Evolutionary conservation across 768 basidiomycete genomes (phyloP), one percentile per base, ranked within the genome.

Genomic region (Kwoniella sp.): DNA sequence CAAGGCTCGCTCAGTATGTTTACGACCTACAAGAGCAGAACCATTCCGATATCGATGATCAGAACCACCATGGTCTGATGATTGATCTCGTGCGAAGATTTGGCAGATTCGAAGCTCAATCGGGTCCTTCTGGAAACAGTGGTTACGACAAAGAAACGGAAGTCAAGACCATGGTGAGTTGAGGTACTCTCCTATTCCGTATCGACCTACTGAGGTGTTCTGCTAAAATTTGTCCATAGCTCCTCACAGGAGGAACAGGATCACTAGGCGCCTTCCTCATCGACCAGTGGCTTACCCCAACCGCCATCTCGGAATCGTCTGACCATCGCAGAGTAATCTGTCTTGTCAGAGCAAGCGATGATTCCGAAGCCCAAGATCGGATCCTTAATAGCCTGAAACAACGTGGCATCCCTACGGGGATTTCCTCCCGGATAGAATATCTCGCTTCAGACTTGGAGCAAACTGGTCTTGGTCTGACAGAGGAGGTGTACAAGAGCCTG

Each of bases 231-330:
- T n/a, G 20, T 13, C 52, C 30, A 15, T 55, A 81, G 77, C 22
- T 81, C 15, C 58, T 81, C 15, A 81, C 80, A 0, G 80, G 80
- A 7, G 77, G 65, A 4, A 81, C 80, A 28, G 80, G 80, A 12
- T 77, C 79, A 0, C 69, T 81, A 0, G 80, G 80, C 4, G 60
- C 74, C 0, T 72, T 71, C 58, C 55, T 80, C 9, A 58, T 81
- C 8, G 15, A 71, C 5, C 30, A 67, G 47, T 60, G 76, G 22
- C 55, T 37, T n/a, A n/a, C n/a, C n/a, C 31, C 51, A 61, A 0
- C 54, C 51, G 9, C 23, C 63, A 1, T 1, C 61, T n/a, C 34
- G 47, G 38, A 22, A 15, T n/a, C 12, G 20, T 45, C 20, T 13
- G 34, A 17, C 41, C 41, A 57, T 73, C 22, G 41, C 50, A 25